These are phyloP conservation scores for Buddleja alternifolia DNA, from an alignment of 257 asterid species.

Conservation along the genomic window DNA sequence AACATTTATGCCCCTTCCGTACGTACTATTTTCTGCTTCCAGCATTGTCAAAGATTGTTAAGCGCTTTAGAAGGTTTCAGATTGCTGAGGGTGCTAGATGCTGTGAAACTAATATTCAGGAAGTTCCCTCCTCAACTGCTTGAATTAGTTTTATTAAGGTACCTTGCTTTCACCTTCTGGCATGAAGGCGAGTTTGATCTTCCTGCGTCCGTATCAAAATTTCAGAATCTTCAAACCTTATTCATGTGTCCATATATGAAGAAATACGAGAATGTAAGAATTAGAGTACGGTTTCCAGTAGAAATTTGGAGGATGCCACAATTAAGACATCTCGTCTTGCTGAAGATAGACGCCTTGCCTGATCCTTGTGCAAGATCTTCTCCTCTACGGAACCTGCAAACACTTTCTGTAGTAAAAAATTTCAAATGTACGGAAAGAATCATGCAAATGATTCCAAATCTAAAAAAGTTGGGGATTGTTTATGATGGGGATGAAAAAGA, in stretches of 20 bases:
- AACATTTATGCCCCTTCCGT: no score
- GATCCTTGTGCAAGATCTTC: background rate
- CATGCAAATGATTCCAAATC: background rate
- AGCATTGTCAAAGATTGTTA: no score
- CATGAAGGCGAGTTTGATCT: no score
- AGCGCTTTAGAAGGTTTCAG: background rate
- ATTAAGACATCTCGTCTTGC: constrained; percentile 10
- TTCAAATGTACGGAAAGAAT: background rate
- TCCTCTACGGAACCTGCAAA: constrained; percentile 4
- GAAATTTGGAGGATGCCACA: constrained; percentile 3
- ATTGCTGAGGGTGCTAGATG: constrained; percentile 19
- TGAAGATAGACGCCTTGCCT: no score
- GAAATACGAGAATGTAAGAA: no score
- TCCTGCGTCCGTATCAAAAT: no score
- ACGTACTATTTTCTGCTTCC: no score
- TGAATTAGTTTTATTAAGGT: background rate
- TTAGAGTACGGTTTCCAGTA: accelerated
- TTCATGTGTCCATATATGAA: no score
- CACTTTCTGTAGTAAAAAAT: background rate
- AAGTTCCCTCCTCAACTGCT: background rate
- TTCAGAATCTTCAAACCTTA: background rate
- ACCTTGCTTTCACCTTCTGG: background rate
- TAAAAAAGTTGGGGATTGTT: background rate
- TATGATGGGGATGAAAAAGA: background rate
- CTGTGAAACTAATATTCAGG: background rate